Evolutionary conservation across 768 basidiomycete genomes (phyloP).

Genomic region (Collybiopsis luxurians): DNA sequence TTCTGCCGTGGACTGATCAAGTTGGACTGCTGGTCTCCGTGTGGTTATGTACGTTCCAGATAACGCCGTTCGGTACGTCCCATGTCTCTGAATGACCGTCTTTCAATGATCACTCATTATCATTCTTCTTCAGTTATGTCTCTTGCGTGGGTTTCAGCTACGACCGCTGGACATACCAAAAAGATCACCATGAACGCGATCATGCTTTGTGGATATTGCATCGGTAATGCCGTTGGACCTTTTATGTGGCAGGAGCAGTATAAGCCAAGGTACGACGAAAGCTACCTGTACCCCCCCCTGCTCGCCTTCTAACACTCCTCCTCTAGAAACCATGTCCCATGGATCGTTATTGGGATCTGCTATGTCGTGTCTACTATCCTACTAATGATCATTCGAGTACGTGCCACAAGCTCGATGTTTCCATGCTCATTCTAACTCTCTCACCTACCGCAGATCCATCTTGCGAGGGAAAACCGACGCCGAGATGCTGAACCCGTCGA

Average conservation of each 20-base stretch:
- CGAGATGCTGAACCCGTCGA: conserved; percentile 47
- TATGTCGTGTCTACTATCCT: conserved; percentile 49
- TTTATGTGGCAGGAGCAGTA: conserved; percentile 77
- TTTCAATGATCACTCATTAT: conserved; percentile 25
- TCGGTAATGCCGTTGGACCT: conserved; percentile 58
- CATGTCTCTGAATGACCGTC: conserved; percentile 18
- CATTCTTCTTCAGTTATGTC: conserved; percentile 35
- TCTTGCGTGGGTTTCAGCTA: conserved; percentile 60
- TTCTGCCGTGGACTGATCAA: conserved; percentile 63
- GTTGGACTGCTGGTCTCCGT: conserved; percentile 60
- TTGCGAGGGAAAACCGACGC: conserved; percentile 59
- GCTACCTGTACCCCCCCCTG: too few species aligned
- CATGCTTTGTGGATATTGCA: conserved; percentile 66
- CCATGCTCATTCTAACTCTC: conserved; percentile 41
- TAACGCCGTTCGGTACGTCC: conserved; percentile 47
- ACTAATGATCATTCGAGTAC: conserved; percentile 36
- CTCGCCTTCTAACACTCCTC: conserved; percentile 21
- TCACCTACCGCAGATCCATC: conserved; percentile 8
- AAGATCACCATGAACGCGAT: conserved; percentile 72
- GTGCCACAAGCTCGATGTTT: conserved; percentile 47
- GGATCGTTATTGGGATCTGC: conserved; percentile 73
- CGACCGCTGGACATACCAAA: conserved; percentile 74
- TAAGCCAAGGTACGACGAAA: conserved; percentile 68
- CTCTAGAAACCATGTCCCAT: conserved; percentile 66
- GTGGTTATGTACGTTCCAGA: conserved; percentile 51